Conservation (phyloP, 768 basidiomycete genomes). For the Amanita exitialis region DNA sequence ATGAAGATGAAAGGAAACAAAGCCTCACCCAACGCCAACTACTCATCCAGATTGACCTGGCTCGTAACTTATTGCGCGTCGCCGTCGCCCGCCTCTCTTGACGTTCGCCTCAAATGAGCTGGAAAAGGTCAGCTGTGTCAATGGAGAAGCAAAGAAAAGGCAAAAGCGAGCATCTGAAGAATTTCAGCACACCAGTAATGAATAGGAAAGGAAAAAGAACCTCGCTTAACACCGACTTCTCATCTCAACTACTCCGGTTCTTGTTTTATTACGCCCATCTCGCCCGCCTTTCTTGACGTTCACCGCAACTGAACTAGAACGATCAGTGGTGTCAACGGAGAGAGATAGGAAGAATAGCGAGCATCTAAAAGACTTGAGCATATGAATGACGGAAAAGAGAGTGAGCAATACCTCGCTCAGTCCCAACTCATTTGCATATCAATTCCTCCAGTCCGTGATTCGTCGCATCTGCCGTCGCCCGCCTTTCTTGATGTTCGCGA, state of each 20-base stretch:
- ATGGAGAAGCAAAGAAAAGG: too few relatives aligned
- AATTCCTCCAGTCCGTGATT: neutral
- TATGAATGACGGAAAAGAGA: too few relatives aligned
- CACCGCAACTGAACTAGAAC: too few relatives aligned
- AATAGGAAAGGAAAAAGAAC: neutral
- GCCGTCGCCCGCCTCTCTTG: neutral
- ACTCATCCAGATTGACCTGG: too few relatives aligned
- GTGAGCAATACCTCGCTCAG: neutral
- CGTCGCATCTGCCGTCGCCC: neutral
- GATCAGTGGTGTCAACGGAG: too few relatives aligned
- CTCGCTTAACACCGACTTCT: neutral
- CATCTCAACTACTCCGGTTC: neutral
- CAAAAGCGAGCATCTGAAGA: neutral
- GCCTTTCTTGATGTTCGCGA: neutral
- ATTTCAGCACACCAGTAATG: too few relatives aligned
- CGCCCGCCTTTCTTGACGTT: neutral
- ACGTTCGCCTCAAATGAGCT: neutral
- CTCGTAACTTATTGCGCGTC: too few relatives aligned
- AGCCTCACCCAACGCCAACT: too few relatives aligned
- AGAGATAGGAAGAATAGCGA: neutral
- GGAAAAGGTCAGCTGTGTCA: too few relatives aligned
- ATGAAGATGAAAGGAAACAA: too few relatives aligned
- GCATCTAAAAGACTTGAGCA: too few relatives aligned
- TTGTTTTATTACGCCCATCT: neutral
- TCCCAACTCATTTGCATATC: neutral